These are phyloP conservation scores for Anthostomella pinea DNA, from an alignment of 2,329 filamentous ascomycete species.

Conservation along the genomic window DNA sequence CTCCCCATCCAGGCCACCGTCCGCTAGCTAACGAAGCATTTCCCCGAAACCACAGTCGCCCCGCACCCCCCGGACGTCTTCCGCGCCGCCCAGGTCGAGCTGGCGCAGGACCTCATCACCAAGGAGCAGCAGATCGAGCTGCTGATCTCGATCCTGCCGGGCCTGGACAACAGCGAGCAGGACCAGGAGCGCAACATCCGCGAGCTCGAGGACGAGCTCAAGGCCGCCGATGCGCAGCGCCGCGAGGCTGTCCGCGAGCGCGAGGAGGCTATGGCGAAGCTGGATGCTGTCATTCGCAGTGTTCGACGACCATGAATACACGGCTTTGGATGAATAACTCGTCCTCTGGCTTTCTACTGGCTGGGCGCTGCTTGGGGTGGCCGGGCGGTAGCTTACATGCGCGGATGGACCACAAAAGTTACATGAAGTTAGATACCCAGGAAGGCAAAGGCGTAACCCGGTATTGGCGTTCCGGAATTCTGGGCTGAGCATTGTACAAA, in stretches of 20 bases:
- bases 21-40: constrained; percentile 14
- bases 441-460: too few species aligned
- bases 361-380: background rate
- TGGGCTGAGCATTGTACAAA: too few species aligned
- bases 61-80: constrained; percentile 63
- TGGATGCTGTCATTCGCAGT: constrained; percentile 60
- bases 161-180: constrained; percentile 72
- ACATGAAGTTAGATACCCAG: too few species aligned
- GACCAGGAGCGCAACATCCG: constrained; percentile 69
- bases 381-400: too few species aligned
- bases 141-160: constrained; percentile 71
- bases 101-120: constrained; percentile 72
- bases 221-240: constrained; percentile 59
- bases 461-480: constrained; percentile 21
- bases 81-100: constrained; percentile 64
- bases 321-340: constrained; percentile 4
- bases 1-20: too few species aligned
- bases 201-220: constrained; percentile 63
- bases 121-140: constrained; percentile 83
- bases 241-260: constrained; percentile 63
- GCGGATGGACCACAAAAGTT: too few species aligned
- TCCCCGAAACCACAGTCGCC: constrained; percentile 45
- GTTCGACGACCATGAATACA: constrained; percentile 38
- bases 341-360: too few species aligned
- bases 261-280: constrained; percentile 56